Evolutionary conservation across 352 stramenopile genomes (phyloP), one percentile per base, ranked within the genome.

Genomic region (Pythium phragmiticola): DNA sequence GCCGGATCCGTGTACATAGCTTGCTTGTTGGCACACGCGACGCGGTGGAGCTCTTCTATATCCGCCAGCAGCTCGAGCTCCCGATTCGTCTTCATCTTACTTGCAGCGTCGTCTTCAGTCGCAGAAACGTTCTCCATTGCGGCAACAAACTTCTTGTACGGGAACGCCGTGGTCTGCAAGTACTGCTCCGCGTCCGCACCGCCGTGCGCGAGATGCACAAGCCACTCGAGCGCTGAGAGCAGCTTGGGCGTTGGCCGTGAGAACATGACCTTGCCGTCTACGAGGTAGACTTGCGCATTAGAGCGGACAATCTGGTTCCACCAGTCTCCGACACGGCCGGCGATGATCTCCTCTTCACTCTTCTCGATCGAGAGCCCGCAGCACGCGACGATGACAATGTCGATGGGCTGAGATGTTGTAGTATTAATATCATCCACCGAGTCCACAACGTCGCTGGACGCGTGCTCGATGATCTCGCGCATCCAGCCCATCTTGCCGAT

Each of bases 1-100:
- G 66, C 72, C 23, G 90, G 89, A 64, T 97, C 90, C 19, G 65
- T 88, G 69, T 97, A 97, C 60, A 78, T 90, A 21, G 80, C 67
- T 71, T 93, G 66, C 34, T 84, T 79, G 64, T 76, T 72, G 19
- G 48, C 19, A 55, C 87, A 96, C 33, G 90, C 90, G 13, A 78
- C 60, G 14, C 76, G 63, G 63, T 97, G 90, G 28, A 85, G 69
- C 63, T 83, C 77, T 61, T 88, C 77, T 46, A 90, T 86, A 13
- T 86, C 79, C 7, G 68, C 42, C 19, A 78, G 45, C 63, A 39
- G 34, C 34, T 9, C 34, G 7, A 14, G 34, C 11, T 39, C 34
- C 34, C 26, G 26, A 30, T 74, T 69, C 21, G 70, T 26, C 4
- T 57, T 19, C 26, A 34, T 45, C 53, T 65, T 51, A 2, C 17